These are phyloP conservation scores for Lentinus brumalis DNA, from an alignment of 768 basidiomycete species.

Conservation along the genomic window DNA sequence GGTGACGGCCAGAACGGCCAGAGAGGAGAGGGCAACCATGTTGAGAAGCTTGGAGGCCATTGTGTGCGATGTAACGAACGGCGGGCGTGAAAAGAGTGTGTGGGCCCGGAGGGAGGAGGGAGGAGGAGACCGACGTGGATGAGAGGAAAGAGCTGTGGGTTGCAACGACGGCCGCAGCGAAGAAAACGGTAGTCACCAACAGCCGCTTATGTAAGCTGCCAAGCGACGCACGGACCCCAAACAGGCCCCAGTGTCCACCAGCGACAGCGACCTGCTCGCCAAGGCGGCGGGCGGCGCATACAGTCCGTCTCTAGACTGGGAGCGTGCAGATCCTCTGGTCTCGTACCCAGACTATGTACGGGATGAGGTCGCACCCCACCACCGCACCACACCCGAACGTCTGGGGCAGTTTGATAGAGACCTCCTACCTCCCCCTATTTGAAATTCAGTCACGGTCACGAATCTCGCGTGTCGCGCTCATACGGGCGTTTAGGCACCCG, in stretches of 20 bases:
- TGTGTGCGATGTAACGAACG: constrained; percentile 25
- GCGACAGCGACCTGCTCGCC: not conserved
- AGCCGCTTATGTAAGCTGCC: constrained; percentile 27
- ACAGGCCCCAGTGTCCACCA: not conserved
- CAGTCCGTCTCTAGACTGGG: not conserved
- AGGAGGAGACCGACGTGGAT: constrained; percentile 11
- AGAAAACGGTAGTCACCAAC: constrained; percentile 18
- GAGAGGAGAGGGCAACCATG: constrained; percentile 57
- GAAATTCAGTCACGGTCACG: too few relatives aligned
- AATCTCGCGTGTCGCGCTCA: too few relatives aligned
- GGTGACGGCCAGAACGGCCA: constrained; percentile 58
- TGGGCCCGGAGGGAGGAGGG: constrained; percentile 22
- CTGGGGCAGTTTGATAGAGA: too few relatives aligned
- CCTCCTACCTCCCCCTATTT: too few relatives aligned
- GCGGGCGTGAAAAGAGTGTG: constrained; percentile 32
- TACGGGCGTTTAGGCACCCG: too few relatives aligned
- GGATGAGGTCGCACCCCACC: too few relatives aligned
- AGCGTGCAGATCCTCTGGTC: too few relatives aligned
- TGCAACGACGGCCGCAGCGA: constrained; percentile 8
- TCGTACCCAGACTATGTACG: too few relatives aligned
- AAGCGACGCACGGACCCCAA: constrained; percentile 24
- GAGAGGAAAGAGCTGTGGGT: constrained; percentile 13
- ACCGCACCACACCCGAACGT: too few relatives aligned
- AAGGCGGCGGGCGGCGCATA: not conserved
- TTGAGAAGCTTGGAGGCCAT: constrained; percentile 51